Conservation (phyloP, 306 rosid species). For the Morella rubra region DNA sequence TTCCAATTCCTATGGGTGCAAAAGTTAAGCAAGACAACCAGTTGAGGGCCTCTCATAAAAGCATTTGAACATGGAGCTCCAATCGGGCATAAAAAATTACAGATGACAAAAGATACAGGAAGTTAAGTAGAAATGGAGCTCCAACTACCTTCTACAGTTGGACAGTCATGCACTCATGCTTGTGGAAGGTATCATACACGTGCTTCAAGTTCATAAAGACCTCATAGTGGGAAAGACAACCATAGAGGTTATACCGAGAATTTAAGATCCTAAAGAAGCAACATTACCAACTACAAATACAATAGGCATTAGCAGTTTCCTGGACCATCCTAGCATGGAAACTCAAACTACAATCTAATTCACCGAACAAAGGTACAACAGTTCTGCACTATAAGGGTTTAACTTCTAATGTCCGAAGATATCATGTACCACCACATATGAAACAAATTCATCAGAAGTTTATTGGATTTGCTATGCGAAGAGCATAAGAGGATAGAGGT, state of each 20-base stretch:
- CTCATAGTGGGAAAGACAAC: conserved; percentile 12
- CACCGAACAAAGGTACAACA: background rate
- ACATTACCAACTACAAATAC: conserved; percentile 10
- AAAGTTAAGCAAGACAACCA: background rate
- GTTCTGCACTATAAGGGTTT: background rate
- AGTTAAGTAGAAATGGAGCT: background rate
- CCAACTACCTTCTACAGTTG: conserved; percentile 4
- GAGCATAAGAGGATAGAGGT: too few species aligned
- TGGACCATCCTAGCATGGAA: background rate
- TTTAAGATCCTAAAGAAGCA: conserved; percentile 3
- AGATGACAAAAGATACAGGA: background rate
- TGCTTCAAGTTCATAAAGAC: conserved; percentile 2
- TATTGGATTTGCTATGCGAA: too few species aligned
- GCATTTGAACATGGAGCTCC: background rate
- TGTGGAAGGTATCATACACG: conserved; percentile 21
- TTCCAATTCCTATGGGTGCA: background rate
- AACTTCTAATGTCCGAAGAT: background rate
- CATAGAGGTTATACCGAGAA: conserved; percentile 14
- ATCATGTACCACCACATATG: background rate
- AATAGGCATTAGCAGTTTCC: background rate
- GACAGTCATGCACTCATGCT: conserved; percentile 9
- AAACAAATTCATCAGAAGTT: too few species aligned
- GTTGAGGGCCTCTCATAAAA: background rate
- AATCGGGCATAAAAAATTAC: background rate
- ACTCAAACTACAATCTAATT: background rate